A percentile compares a stretch with the other conserved stretches of the same genome.
These are phyloP conservation scores for Thelonectria blattea DNA, from an alignment of 2,329 filamentous ascomycete genomes.

Conservation along the genomic window DNA sequence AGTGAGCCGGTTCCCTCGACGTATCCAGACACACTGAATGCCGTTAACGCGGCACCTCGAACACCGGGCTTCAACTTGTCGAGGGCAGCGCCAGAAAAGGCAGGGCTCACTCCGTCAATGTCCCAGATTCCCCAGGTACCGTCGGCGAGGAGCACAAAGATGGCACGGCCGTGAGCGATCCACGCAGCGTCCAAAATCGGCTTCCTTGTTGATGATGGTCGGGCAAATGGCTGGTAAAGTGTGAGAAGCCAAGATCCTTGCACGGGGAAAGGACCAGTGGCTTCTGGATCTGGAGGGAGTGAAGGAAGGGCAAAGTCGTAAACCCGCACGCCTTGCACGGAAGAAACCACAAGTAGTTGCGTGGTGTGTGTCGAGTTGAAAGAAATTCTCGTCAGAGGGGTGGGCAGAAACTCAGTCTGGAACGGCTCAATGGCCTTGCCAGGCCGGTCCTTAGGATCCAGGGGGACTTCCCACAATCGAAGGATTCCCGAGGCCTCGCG, in stretches of 20 bases:
- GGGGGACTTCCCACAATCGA: conserved; percentile 62
- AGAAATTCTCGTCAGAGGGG: conserved; percentile 59
- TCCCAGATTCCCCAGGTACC: conserved; percentile 75
- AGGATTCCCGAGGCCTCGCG: conserved; percentile 64
- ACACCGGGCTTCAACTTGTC: conserved; percentile 59
- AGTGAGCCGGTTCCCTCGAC: conserved; percentile 65
- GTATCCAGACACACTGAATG: conserved; percentile 64
- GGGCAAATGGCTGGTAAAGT: conserved; percentile 62
- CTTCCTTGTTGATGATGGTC: conserved; percentile 59
- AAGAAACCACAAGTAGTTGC: conserved; percentile 63
- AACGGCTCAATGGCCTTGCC: conserved; percentile 54
- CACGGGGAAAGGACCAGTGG: conserved; percentile 56
- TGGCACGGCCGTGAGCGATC: conserved; percentile 65
- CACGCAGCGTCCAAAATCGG: conserved; percentile 67
- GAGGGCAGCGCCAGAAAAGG: conserved; percentile 48
- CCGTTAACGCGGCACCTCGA: conserved; percentile 62
- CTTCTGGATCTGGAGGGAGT: conserved; percentile 57
- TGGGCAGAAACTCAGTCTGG: conserved; percentile 64
- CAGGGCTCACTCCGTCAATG: conserved; percentile 62
- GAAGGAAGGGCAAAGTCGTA: conserved; percentile 66
- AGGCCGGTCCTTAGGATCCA: conserved; percentile 48
- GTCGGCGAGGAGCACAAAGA: conserved; percentile 64
- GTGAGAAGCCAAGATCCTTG: conserved; percentile 71
- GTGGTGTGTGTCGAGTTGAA: conserved; percentile 66
- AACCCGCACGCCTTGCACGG: conserved; percentile 62